These are phyloP conservation scores for Penicillium sp. DNA, from an alignment of 2,329 filamentous ascomycete genomes.

Conservation along the genomic window DNA sequence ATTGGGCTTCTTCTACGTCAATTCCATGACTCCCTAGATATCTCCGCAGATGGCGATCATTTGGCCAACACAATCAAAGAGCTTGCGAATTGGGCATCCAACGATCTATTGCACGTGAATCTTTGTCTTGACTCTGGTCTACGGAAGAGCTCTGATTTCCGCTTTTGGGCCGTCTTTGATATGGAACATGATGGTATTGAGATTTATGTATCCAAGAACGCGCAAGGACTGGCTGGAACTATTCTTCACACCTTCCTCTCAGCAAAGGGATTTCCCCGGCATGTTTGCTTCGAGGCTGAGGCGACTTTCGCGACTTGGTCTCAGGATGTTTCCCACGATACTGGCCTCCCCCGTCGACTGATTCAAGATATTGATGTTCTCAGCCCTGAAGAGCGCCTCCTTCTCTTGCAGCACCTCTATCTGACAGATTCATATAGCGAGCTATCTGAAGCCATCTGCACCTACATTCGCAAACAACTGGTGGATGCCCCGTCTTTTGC, in stretches of 20 bases:
- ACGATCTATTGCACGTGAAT: conserved; percentile 32
- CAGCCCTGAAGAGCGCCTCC: conserved; percentile 43
- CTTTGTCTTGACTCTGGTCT: conserved; percentile 45
- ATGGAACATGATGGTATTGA: conserved; percentile 35
- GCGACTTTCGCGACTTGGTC: conserved; percentile 38
- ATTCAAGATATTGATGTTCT: conserved; percentile 44
- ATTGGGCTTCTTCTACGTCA: conserved; percentile 33
- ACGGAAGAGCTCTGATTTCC: conserved; percentile 34
- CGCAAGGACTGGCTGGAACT: conserved; percentile 43
- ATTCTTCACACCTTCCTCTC: conserved; percentile 49
- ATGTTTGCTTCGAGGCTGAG: conserved; percentile 42
- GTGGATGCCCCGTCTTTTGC: conserved; percentile 39
- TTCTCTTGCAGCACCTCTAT: conserved; percentile 40
- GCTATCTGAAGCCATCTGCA: conserved; percentile 30
- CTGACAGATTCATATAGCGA: conserved; percentile 30
- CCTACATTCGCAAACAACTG: conserved; percentile 35
- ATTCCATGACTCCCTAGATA: conserved; percentile 29
- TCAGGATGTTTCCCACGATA: conserved; percentile 28
- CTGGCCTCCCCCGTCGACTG: conserved; percentile 38
- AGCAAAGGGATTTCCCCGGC: conserved; percentile 39
- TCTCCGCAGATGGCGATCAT: conserved; percentile 20
- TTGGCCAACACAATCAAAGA: conserved; percentile 31
- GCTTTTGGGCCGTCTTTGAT: conserved; percentile 45
- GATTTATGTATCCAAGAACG: conserved; percentile 46
- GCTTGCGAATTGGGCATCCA: conserved; percentile 28